Evolutionary conservation across 306 rosid species (phyloP).

Genomic region (Aeschynomene evenia): DNA sequence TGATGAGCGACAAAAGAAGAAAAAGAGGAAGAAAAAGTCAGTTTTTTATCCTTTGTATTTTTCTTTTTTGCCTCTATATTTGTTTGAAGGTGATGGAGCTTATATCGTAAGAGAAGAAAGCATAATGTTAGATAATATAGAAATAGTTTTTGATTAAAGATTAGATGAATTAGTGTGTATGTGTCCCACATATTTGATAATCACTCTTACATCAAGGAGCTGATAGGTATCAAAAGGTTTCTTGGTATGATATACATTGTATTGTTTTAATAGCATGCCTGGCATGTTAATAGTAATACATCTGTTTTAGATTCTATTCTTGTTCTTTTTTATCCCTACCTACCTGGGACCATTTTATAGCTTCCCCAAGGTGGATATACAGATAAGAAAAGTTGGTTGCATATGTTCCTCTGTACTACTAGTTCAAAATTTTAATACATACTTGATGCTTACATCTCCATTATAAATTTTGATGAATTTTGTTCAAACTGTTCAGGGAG

Average conservation of each 20-base stretch:
- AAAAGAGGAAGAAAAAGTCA: slow-evolving; percentile 91
- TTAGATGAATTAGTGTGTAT: not conserved
- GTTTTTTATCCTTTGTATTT: not conserved
- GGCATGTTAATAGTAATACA: not conserved
- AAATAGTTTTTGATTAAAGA: not conserved
- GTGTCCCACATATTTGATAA: not conserved
- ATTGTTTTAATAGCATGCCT: not conserved
- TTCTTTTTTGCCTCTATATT: not conserved
- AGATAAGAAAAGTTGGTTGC: not conserved
- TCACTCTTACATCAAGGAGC: not conserved
- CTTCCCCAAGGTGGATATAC: not conserved
- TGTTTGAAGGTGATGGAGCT: slow-evolving; percentile 17
- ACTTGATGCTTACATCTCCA: not conserved
- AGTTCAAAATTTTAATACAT: not conserved
- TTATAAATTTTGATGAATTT: slow-evolving; percentile 10
- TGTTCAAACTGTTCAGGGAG: slow-evolving; percentile 56
- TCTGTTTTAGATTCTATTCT: not conserved
- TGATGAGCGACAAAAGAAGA: slow-evolving; percentile 92
- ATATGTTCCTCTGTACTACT: not conserved
- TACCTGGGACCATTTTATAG: not conserved
- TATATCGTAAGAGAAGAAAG: not conserved
- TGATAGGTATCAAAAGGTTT: not conserved
- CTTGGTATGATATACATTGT: not conserved
- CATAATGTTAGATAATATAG: not conserved
- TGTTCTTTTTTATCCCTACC: not conserved